Evolutionary conservation across 164 flowering plant species (phyloP).

Genomic region (Pachysandra terminalis): DNA sequence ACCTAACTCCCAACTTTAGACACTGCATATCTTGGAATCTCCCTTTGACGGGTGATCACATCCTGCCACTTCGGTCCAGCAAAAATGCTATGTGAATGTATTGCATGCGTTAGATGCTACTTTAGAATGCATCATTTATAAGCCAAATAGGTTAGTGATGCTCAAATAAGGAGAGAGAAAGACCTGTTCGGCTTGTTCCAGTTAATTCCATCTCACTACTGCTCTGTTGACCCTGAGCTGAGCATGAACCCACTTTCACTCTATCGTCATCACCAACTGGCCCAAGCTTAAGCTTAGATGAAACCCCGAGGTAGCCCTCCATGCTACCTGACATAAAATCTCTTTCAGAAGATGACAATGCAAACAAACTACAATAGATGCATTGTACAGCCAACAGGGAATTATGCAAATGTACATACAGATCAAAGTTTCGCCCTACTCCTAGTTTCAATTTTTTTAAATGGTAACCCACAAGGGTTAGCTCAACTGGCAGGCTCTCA

Average conservation of each 20-base stretch:
- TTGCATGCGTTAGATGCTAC: not conserved
- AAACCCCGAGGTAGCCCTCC: constrained; percentile 61
- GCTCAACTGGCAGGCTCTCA: too few species aligned
- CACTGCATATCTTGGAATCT: too few species aligned
- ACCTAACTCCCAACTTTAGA: too few species aligned
- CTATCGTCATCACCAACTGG: constrained; percentile 50
- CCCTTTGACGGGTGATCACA: too few species aligned
- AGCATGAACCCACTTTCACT: constrained; percentile 20
- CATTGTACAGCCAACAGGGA: not conserved
- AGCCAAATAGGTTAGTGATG: not conserved
- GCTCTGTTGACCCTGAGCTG: constrained; percentile 31
- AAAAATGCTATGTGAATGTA: not conserved
- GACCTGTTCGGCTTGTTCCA: constrained; percentile 69
- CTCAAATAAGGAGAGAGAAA: not conserved
- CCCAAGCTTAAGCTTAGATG: constrained; percentile 87
- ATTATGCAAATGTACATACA: not conserved
- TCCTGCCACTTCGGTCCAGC: too few species aligned
- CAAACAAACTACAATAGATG: not conserved
- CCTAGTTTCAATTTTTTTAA: not conserved
- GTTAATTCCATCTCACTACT: constrained; percentile 39
- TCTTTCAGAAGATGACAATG: constrained; percentile 6
- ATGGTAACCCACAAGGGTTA: too few species aligned
- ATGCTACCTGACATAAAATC: constrained; percentile 51
- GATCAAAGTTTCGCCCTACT: not conserved
- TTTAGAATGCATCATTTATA: not conserved